Conservation (phyloP, 1,284 basidiomycete species). For the Trichosporon ovoides region DNA sequence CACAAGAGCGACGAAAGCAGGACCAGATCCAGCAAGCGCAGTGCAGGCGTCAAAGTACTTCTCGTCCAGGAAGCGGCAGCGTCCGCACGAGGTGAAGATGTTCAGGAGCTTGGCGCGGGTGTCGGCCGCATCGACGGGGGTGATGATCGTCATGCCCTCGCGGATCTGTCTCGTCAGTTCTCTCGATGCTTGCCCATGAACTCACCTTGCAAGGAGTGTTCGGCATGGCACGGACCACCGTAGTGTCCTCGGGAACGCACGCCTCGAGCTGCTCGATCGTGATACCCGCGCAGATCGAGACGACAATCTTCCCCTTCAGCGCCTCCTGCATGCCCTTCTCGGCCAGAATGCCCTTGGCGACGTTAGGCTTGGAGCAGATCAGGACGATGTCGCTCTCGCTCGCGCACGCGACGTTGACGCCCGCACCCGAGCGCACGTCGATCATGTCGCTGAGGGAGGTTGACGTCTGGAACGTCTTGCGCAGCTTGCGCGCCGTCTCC, state of each 20-base stretch:
- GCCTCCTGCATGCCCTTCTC: slow-evolving; percentile 81
- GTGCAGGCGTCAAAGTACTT: slow-evolving; percentile 99
- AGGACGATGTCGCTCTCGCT: slow-evolving; percentile 75
- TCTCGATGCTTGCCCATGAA: too few species aligned
- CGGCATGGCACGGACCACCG: slow-evolving; percentile 94
- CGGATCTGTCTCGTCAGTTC: slow-evolving; percentile 69
- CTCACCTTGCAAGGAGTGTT: slow-evolving; percentile 93
- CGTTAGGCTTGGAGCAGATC: slow-evolving; percentile 89
- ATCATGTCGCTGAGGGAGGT: slow-evolving; percentile 58
- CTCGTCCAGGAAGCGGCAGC: slow-evolving; percentile 88
- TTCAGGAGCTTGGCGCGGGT: slow-evolving; percentile 76
- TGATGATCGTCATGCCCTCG: slow-evolving; percentile 93
- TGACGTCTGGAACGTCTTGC: slow-evolving; percentile 58
- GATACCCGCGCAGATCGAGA: slow-evolving; percentile 94
- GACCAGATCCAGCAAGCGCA: slow-evolving; percentile 90
- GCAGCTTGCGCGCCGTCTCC: slow-evolving; percentile 71
- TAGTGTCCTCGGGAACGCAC: slow-evolving; percentile 71
- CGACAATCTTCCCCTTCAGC: slow-evolving; percentile 80
- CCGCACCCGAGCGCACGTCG: slow-evolving; percentile 59
- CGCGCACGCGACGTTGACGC: slow-evolving; percentile 67
- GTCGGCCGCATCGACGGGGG: slow-evolving; percentile 48
- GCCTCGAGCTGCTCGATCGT: slow-evolving; percentile 75
- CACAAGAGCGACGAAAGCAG: slow-evolving; percentile 94
- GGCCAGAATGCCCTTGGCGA: slow-evolving; percentile 68
- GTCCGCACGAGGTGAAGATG: slow-evolving; percentile 91